A percentile compares a stretch with the other conserved stretches of the same genome.
Conservation (phyloP, 208 protist genomes). For the Trypanosoma congolense region DNA sequence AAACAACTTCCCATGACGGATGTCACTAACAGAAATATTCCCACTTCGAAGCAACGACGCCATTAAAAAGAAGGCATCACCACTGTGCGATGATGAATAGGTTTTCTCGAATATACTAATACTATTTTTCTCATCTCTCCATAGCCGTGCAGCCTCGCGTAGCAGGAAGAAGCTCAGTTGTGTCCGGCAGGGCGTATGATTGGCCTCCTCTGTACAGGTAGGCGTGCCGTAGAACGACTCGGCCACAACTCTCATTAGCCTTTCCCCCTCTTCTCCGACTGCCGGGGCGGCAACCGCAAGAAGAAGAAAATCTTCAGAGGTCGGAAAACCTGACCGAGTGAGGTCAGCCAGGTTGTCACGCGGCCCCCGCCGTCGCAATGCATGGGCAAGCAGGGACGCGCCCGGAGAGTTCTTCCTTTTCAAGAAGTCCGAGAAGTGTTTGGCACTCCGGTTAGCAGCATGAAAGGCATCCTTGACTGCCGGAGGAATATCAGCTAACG, state of each 20-base stretch:
- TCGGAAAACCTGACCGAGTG: slow-evolving; percentile 17
- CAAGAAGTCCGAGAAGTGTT: neutral
- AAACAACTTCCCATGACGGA: slow-evolving; percentile 27
- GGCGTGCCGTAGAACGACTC: slow-evolving; percentile 7
- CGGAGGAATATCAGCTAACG: slow-evolving; percentile 1
- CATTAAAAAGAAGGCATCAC: slow-evolving; percentile 53
- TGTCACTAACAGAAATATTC: slow-evolving; percentile 26
- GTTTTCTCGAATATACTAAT: slow-evolving; percentile 18
- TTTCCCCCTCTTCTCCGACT: neutral
- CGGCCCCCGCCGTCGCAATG: neutral
- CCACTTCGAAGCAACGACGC: slow-evolving; percentile 26
- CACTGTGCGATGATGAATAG: slow-evolving; percentile 34
- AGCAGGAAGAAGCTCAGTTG: slow-evolving; percentile 23
- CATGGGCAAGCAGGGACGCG: slow-evolving; percentile 2
- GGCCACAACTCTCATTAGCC: neutral
- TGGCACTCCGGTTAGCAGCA: neutral
- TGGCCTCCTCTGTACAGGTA: slow-evolving; percentile 6
- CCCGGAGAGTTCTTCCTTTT: slow-evolving; percentile 6
- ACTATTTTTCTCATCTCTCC: slow-evolving; percentile 8
- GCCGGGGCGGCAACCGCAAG: slow-evolving; percentile 8
- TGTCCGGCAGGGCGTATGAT: neutral
- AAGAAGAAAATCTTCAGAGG: slow-evolving; percentile 15
- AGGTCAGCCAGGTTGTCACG: slow-evolving; percentile 9
- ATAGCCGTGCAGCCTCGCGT: slow-evolving; percentile 21
- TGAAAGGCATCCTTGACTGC: slow-evolving; percentile 3